Evolutionary conservation across 208 protist genomes (phyloP), one percentile per base, ranked within the genome.

Genomic region (Trypanosoma caninum): DNA sequence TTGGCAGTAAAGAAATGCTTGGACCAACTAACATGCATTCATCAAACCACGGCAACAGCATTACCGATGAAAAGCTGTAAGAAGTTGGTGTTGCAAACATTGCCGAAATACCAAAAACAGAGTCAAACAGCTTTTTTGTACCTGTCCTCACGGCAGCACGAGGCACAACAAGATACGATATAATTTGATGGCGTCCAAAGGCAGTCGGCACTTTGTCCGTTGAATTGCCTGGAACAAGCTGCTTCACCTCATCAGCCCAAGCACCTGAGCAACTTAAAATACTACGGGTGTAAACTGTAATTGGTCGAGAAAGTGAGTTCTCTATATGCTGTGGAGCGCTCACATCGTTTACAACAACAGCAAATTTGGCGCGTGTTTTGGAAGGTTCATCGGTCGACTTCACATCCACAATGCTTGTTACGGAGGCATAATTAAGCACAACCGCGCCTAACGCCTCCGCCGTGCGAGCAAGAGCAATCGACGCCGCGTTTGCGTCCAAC

Each of bases 41-140:
- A 52, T 92, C 80, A 58, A 74, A 73, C 84, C 85, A 95, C 45
- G 88, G 88, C 48, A 88, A 33, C 56, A 84, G 72, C 69, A 84
- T 76, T 27, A 78, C 56, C 0, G 82, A 68, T 18, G 80, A 76
- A 60, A 91, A 94, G 59, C 74, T 84, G 55, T 82, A 75, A 16
- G 72, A 73, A 0, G 82, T 82, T 13, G 87, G 84, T 54, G 63
- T 63, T 22, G 78, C 62, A 46, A 85, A 65, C 35, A 94, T 41
- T 0, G 74, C 76, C 16, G 57, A 37, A 0, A 61, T 25, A 13
- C 40, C 18, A 13, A 16, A 22, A 22, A 23, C 18, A 44, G 16
- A 41, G 31, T 50, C 25, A 22, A 27, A 4, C 7, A 3, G 35
- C 13, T 37, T 41, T 30, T n/a, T 11, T 18, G 0, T 56, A 46